Base-by-base conservation (phyloP, 2,329 filamentous ascomycete genomes). In the Penicillium polonicum region DNA sequence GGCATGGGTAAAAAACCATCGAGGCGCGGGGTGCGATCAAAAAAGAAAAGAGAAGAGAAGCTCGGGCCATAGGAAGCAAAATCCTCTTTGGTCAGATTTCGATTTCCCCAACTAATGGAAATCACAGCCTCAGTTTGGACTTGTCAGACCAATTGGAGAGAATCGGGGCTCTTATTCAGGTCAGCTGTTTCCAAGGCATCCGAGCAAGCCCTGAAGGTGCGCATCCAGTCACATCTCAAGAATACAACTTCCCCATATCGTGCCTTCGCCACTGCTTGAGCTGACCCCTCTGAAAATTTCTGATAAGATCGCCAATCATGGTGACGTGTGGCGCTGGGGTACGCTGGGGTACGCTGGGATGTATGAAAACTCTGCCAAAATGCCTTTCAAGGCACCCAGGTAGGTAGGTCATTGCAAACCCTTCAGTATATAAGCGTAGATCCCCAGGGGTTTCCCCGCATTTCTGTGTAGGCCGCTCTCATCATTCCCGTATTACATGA, bases 11-110 rank as follows among this genome's bases (percentile, higher is more conserved):
- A 21, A 45, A 48, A 55, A 41, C 9, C 38, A n/a, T 38, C 27
- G 44, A 55, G 45, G 52, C 52, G 52, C 52, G 52, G 52, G 44
- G 44, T 49, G 52, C 52, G 52, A 43, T 25, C 12, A 12, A 31
- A 48, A 41, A 25, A 45, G n/a, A 31, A 48, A 44, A 8, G 39
- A 42, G 31, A 31, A n/a, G 12, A 42, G 25, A 36, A 31, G 44
- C 44, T 55, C 5, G 39, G 38, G 27, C 44, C 36, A 35, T 23
- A 19, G 19, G 7, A 19, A 17, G 8, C 23, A 23, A 25, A n/a
- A 25, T 19, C 5, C 17, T 48, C 27, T 25, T 48, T 55, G 36
- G 44, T 36, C 36, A 35, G 38, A 43, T 43, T 17, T 10, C n/a
- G 23, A 49, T 29, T 55, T 41, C 12, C 9, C 17, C 27, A 55